A percentile compares a stretch with the other conserved stretches of the same genome.
Conservation (phyloP, 768 basidiomycete genomes). For the Suillus variegatus region DNA sequence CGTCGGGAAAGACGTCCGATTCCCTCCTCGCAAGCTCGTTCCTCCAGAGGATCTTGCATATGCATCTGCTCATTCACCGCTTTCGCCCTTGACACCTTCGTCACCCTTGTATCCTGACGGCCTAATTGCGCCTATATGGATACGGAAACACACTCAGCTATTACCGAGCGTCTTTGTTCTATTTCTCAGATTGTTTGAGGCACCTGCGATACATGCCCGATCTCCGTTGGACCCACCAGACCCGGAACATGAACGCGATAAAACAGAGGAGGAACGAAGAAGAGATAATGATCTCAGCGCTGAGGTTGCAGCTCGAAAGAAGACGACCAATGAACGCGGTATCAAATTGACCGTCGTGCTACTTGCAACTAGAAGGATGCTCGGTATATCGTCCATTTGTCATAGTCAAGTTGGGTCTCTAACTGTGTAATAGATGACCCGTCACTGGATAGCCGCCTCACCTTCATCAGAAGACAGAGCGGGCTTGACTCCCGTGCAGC, state of each 20-base stretch:
- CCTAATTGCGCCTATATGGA: constrained; percentile 96
- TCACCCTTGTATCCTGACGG: constrained; percentile 96
- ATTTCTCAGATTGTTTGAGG: constrained; percentile 83
- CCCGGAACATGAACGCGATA: constrained; percentile 54
- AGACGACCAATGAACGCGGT: constrained; percentile 75
- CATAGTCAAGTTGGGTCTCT: background rate
- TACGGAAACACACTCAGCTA: constrained; percentile 91
- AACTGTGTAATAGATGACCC: constrained; percentile 68
- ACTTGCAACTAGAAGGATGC: constrained; percentile 82
- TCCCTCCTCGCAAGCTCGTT: constrained; percentile 84
- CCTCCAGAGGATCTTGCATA: constrained; percentile 58
- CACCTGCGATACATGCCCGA: constrained; percentile 41
- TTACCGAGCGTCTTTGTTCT: constrained; percentile 93
- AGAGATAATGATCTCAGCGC: constrained; percentile 76
- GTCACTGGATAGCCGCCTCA: constrained; percentile 77
- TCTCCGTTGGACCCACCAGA: constrained; percentile 60
- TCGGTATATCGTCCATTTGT: constrained; percentile 56
- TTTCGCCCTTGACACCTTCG: constrained; percentile 87
- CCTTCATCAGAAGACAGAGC: constrained; percentile 84
- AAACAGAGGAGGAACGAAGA: constrained; percentile 66
- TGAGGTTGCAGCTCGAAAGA: constrained; percentile 81
- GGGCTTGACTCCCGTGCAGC: constrained; percentile 90
- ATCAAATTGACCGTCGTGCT: constrained; percentile 95
- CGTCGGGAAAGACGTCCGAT: constrained; percentile 81
- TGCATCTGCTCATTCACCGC: constrained; percentile 73